Percentiles rank a stretch among this genome's conserved stretches.
These are phyloP conservation scores for Pythium scleroteichum DNA, from an alignment of 352 stramenopile species.

Conservation along the genomic window DNA sequence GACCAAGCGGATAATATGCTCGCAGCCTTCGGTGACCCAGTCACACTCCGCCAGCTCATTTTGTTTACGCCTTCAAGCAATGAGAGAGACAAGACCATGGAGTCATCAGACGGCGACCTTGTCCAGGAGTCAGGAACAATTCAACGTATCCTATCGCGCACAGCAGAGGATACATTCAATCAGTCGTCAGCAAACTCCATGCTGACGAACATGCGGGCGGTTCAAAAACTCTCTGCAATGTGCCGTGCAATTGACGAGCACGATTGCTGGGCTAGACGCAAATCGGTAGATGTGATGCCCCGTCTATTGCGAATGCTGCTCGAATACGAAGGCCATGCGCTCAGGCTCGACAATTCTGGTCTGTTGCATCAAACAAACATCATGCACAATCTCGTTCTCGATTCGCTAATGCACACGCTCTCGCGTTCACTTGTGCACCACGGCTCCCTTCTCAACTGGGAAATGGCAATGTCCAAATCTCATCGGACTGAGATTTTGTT, in stretches of 20 bases:
- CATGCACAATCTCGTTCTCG: conserved; percentile 67
- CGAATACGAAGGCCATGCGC: conserved; percentile 23
- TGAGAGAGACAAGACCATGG: neutral
- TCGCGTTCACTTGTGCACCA: conserved; percentile 58
- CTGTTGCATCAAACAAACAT: conserved; percentile 36
- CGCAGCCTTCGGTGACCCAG: conserved; percentile 55
- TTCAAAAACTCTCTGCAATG: conserved; percentile 57
- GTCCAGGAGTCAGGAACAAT: conserved; percentile 37
- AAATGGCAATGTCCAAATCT: conserved; percentile 39
- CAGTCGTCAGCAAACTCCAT: conserved; percentile 46
- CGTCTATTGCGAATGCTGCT: conserved; percentile 33
- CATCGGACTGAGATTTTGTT: conserved; percentile 48
- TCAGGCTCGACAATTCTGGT: conserved; percentile 26
- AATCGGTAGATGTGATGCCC: conserved; percentile 5
- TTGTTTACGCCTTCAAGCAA: conserved; percentile 31
- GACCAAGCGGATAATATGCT: conserved; percentile 45
- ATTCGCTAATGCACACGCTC: conserved; percentile 79
- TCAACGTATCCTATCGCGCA: conserved; percentile 69
- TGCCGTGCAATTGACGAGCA: conserved; percentile 47
- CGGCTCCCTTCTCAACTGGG: conserved; percentile 41
- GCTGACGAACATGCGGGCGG: conserved; percentile 44
- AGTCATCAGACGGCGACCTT: neutral
- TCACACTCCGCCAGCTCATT: conserved; percentile 73
- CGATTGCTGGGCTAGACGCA: conserved; percentile 14
- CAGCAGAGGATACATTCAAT: conserved; percentile 42